phyloP scores from a whole-genome alignment of 345 rosid genomes.

The Lenwebbia sp. region DNA sequence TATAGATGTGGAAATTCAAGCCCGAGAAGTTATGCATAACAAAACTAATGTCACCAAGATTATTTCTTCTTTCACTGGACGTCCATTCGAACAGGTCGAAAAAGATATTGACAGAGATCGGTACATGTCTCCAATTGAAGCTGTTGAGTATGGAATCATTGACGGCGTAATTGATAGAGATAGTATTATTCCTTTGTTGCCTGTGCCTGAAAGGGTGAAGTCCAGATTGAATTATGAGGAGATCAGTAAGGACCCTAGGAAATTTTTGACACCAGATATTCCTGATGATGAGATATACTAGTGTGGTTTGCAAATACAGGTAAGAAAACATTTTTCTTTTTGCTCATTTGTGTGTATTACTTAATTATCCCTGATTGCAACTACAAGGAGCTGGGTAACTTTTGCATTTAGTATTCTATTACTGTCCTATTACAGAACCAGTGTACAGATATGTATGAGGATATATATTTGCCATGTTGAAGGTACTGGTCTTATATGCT shows the following conservation, averaged over 20 bases:
- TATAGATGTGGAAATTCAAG: slow-evolving; percentile 78
- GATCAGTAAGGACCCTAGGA: slow-evolving; percentile 62
- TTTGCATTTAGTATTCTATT: background rate
- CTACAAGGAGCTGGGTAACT: background rate
- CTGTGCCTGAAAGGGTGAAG: slow-evolving; percentile 71
- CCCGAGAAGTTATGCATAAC: slow-evolving; percentile 81
- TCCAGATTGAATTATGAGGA: slow-evolving; percentile 46
- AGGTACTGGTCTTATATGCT: background rate
- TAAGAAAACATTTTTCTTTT: background rate
- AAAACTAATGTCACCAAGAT: slow-evolving; percentile 60
- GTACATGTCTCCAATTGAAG: slow-evolving; percentile 93
- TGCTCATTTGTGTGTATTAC: background rate
- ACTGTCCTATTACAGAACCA: background rate
- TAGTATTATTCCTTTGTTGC: slow-evolving; percentile 66
- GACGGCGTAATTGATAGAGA: slow-evolving; percentile 92
- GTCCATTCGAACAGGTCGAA: slow-evolving; percentile 63
- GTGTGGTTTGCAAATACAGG: slow-evolving; percentile 14
- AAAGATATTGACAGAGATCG: slow-evolving; percentile 81
- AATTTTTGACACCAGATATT: slow-evolving; percentile 77
- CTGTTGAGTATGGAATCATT: slow-evolving; percentile 86
- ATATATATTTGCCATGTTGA: background rate
- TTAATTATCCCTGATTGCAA: background rate
- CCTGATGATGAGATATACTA: slow-evolving; percentile 91
- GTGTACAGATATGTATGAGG: background rate
- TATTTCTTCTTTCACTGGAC: slow-evolving; percentile 63